Base-by-base conservation (phyloP, 768 basidiomycete genomes). In the Sporobolomyces pararoseus region DNA sequence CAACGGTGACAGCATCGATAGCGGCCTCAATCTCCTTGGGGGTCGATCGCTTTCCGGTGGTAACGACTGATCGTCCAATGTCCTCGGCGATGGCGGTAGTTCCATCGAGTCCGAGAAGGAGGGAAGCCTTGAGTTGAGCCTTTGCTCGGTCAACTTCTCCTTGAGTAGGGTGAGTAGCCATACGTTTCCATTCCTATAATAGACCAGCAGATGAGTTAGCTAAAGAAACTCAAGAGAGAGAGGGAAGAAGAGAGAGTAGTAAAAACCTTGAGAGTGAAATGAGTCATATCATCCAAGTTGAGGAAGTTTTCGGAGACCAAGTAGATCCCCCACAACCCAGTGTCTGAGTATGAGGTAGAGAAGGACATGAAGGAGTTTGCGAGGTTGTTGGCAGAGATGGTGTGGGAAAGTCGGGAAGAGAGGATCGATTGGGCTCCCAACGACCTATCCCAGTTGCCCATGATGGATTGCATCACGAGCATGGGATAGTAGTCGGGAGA, bases 341-440 rank as follows among this genome's bases (percentile, higher is more conserved):
- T 98, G 81, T 99, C 96, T 9, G 93, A 92, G 84, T 99, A 99
- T 9, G 89, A 91, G 2, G 95, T 98, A 23, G 92, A 95, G 88
- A 98, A 99, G 62, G 89, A 91, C 91, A 97, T 95, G 88, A 90
- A 99, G 67, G 89, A 91, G 84, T 98, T 99, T 78, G 96, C 96
- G 78, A 98, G 91, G 84, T 91, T 90, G 85, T 97, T 88, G 63
- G 85, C 83, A 44, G 91, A 90, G 77, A 98, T 84, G 80, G 92
- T 89, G 80, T 94, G 89, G 31, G 89, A 90, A 63, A 99, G 87
- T 60, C 89, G 87, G 60, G 92, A 96, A 69, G 90, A 92, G 72
- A 95, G 86, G 63, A 96, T 84, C 29, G 91, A 85, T 4, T 91
- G 88, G 55, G 91, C 86, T 76, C 95, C 96, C 76, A 98, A 87